Evolutionary conservation across 164 flowering plant species (phyloP), one percentile per base, ranked within the genome.

Genomic region (Liriodendron chinense): DNA sequence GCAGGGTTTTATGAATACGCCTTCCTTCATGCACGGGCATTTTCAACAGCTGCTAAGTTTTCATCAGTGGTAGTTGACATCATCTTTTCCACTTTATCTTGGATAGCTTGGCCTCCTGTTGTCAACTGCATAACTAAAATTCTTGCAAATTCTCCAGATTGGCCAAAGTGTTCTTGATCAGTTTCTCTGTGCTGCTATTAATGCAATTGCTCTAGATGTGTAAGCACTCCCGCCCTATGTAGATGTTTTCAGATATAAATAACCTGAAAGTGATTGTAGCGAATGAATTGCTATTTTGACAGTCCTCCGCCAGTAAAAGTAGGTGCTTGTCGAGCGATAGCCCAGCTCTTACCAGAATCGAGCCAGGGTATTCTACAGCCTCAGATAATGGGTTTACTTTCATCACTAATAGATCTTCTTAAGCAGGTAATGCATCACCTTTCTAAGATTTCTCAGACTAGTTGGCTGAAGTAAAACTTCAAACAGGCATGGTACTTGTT

Each of bases 221-320:
- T 96, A 83, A 82, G 94, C 50, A 50, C 73, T 76, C 12, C 20
- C 34, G 34, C 47, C 74, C 69, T 61, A 59, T 74, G 47, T 69
- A 25, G 14, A 20, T 3, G 10, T 50, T 48, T 21, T 50, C 28
- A 62, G 22, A 70, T 74, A 48, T 20, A 56, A 57, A 64, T 14
- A 64, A 65, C 18, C 59, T 1, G 59, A 53, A 53, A 12, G 59
- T 25, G 47, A 56, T 56, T 72, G 56, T 69, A 7, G 69, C 74
- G 63, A 34, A 53, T 70, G 71, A 47, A 25, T 48, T 75, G n/a
- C 70, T 68, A 56, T 72, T 47, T 74, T 77, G 12, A 75, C 89
- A 96, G 98, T 64, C 91, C 97, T 24, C 87, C 97, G 71, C 91
- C 97, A 47, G 94, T 96, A 22, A 92, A 89, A 87, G 96, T 96